A percentile compares a stretch with the other conserved stretches of the same genome.
Conservation (phyloP, 2,329 filamentous ascomycete species). For the Epichloe festucae region DNA sequence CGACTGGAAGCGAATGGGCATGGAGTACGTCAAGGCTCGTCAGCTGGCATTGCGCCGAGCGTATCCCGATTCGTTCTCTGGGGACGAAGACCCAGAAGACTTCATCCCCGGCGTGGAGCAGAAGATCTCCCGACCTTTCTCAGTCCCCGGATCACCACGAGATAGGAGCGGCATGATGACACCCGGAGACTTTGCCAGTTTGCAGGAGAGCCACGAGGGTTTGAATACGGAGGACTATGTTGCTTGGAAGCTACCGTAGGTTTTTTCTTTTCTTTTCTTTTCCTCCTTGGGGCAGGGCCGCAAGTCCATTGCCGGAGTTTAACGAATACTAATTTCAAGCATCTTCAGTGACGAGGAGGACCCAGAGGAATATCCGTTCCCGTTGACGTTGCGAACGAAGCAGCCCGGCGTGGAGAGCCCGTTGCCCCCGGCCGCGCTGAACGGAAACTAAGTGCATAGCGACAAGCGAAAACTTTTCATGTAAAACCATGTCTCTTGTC, state of each 20-base stretch:
- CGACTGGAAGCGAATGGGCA: constrained; percentile 98
- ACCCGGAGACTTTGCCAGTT: constrained; percentile 88
- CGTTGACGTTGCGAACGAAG: constrained; percentile 43
- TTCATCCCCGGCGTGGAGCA: constrained; percentile 87
- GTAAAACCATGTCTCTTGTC: not conserved
- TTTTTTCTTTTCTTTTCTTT: constrained; percentile 17
- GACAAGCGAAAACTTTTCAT: not conserved
- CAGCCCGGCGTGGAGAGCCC: constrained; percentile 23
- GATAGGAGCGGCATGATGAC: constrained; percentile 97
- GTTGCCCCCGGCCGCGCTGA: constrained; percentile 8
- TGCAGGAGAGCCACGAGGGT: constrained; percentile 89
- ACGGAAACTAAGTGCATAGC: constrained; percentile 8
- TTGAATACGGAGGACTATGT: constrained; percentile 95
- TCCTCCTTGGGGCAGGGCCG: not conserved
- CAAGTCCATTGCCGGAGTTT: not conserved
- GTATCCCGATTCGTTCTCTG: constrained; percentile 75
- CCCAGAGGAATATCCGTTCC: constrained; percentile 55
- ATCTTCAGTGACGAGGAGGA: constrained; percentile 75
- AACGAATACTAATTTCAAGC: not conserved
- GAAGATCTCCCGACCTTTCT: constrained; percentile 91
- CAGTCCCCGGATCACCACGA: constrained; percentile 82
- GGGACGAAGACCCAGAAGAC: constrained; percentile 71
- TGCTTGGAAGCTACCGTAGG: constrained; percentile 95
- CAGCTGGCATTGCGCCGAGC: constrained; percentile 84
- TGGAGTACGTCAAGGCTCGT: constrained; percentile 97